Base-by-base conservation (phyloP, 2,329 filamentous ascomycete species). In the Diaporthe sp. region DNA sequence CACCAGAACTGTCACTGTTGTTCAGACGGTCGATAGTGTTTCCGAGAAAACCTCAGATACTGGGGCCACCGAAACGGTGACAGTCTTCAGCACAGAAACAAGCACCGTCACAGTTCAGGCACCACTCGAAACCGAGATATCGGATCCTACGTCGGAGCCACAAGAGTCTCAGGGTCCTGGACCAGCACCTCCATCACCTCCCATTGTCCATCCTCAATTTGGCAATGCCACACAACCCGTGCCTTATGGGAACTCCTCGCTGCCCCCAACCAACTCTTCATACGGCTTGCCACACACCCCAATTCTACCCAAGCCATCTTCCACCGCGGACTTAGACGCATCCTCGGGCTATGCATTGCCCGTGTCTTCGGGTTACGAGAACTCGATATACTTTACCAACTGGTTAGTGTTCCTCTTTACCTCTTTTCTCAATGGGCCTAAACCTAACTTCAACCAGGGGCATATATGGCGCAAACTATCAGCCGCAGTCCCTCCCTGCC, bases 401-500 rank as follows among this genome's bases (percentile, higher is more conserved):
- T 90, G 89, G 88, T 89, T 77, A 74, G 83, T 75, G 12, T n/a
- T 1, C 28, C 50, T 74, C 25, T 68, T 35, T 33, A 6, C 22
- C 33, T 7, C 7, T 3, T 9, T 50, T 19, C 19, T 12, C 38
- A 15, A 12, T 13, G 33, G 35, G 9, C 13, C n/a, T 40, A 47
- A 28, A 25, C 40, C 66, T 19, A 40, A 47, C 9, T 54, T 13
- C 35, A 2, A 10, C 10, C 73, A 86, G 85, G 85, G 84, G 84
- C 30, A 82, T 84, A 52, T 83, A 84, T 45, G 81, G 81, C 28
- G 82, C 82, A 72, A 79, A 92, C 74, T 91, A 90, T 79, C 87
- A 92, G 61, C 93, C 94, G 0, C 88, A 93, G 77, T 88, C 93
- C 76, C 85, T 97, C 10, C 92, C 92, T 0, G 90, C 87, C 0